phyloP scores from a whole-genome alignment of 306 rosid genomes.

The Abrus pulchellus region DNA sequence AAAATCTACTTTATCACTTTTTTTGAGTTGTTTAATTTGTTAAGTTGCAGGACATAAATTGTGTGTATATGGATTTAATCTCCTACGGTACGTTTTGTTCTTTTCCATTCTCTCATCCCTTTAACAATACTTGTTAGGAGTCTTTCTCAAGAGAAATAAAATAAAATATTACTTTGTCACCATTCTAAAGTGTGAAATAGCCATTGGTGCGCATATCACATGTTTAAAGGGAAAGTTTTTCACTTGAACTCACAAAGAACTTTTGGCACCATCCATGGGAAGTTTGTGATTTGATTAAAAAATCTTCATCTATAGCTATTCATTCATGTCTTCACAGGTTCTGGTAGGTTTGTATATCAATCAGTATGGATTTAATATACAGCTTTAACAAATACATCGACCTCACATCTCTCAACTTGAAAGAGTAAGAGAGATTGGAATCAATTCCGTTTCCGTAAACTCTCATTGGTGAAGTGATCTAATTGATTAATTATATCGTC shows the following conservation, averaged over 20 bases:
- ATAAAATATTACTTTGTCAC: too few species aligned
- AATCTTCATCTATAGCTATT: background rate
- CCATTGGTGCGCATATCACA: background rate
- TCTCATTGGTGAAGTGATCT: too few species aligned
- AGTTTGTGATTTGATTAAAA: constrained; percentile 25
- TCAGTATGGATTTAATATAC: background rate
- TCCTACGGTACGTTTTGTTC: too few species aligned
- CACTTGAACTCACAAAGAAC: background rate
- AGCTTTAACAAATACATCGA: background rate
- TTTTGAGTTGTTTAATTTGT: too few species aligned
- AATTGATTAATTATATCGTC: too few species aligned
- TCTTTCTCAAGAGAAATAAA: too few species aligned
- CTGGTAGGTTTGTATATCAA: background rate
- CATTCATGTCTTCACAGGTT: background rate
- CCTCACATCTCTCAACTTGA: background rate
- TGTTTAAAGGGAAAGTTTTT: background rate
- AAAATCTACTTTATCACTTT: too few species aligned
- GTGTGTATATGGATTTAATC: too few species aligned
- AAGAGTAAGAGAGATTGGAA: background rate
- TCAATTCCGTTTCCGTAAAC: too few species aligned
- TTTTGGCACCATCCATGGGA: constrained; percentile 3
- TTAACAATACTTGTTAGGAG: too few species aligned
- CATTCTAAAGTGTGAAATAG: background rate
- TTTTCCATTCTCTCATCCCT: too few species aligned
- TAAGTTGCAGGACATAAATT: too few species aligned